phyloP scores from a whole-genome alignment of 768 basidiomycete species.

The Porphyrellus cyaneotinctus region DNA sequence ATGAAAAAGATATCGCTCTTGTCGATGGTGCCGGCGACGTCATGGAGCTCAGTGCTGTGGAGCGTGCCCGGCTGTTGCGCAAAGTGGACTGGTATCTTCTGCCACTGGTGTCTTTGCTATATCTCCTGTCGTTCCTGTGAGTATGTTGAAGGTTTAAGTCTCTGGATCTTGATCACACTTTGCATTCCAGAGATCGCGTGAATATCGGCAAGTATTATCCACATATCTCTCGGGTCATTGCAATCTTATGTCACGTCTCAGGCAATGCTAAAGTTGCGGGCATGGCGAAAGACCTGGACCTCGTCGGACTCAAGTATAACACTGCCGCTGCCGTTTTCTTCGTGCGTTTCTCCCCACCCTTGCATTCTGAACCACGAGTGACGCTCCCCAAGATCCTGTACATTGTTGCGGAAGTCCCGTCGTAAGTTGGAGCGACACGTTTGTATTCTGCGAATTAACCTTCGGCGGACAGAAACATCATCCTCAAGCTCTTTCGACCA shows the following conservation, averaged over 20 bases:
- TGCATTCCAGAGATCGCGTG: conserved; percentile 37
- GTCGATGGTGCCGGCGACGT: neutral
- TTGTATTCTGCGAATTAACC: conserved; percentile 1
- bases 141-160: conserved; percentile 6
- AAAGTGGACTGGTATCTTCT: conserved; percentile 45
- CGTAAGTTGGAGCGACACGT: conserved; percentile 23
- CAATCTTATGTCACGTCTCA: conserved; percentile 9
- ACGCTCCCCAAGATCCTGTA: conserved; percentile 30
- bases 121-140: conserved; percentile 45
- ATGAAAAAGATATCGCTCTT: conserved; percentile 9
- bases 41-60: conserved; percentile 9
- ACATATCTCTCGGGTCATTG: neutral
- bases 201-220: conserved; percentile 37
- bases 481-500: conserved; percentile 34
- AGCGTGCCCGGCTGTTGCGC: conserved; percentile 30
- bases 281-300: conserved; percentile 36
- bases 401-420: conserved; percentile 35
- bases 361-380: neutral
- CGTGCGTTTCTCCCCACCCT: conserved; percentile 12
- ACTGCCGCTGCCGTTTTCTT: conserved; percentile 39
- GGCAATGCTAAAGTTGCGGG: conserved; percentile 45
- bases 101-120: conserved; percentile 42
- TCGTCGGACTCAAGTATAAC: conserved; percentile 35
- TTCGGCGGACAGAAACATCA: conserved; percentile 32
- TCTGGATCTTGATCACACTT: neutral